phyloP scores from a whole-genome alignment of 805 yeast species.

The Maudiozyma bulderi region DNA sequence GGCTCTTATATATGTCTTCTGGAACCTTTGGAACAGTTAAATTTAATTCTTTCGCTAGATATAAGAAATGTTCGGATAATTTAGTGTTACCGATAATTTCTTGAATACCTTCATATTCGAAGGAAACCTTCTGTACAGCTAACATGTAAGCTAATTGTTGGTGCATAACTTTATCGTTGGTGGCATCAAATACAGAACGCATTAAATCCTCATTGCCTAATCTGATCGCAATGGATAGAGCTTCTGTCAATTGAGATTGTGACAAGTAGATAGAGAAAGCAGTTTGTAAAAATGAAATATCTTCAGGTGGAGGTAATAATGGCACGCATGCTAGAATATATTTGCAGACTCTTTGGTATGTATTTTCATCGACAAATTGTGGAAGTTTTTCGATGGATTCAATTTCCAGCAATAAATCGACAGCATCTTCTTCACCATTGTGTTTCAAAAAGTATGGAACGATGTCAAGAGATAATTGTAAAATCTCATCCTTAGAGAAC shows the following conservation, averaged over 20 bases:
- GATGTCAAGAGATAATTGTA: slow-evolving; percentile 61
- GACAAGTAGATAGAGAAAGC: slow-evolving; percentile 78
- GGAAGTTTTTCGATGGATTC: slow-evolving; percentile 79
- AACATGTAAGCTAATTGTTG: slow-evolving; percentile 87
- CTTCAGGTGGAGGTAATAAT: slow-evolving; percentile 90
- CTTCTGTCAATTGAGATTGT: slow-evolving; percentile 77
- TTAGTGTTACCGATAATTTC: slow-evolving; percentile 75
- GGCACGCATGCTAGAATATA: slow-evolving; percentile 97
- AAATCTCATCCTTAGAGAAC: slow-evolving; percentile 36
- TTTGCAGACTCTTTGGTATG: slow-evolving; percentile 81
- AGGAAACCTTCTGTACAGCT: slow-evolving; percentile 77
- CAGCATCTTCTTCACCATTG: slow-evolving; percentile 98
- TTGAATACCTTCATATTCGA: slow-evolving; percentile 60
- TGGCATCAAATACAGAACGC: slow-evolving; percentile 70
- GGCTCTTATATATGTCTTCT: slow-evolving; percentile 87
- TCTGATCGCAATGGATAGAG: slow-evolving; percentile 79
- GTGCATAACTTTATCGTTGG: slow-evolving; percentile 62
- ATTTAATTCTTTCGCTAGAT: slow-evolving; percentile 79
- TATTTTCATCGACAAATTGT: slow-evolving; percentile 72
- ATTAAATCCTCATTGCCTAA: slow-evolving; percentile 75
- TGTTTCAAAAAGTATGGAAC: slow-evolving; percentile 87
- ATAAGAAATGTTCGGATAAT: slow-evolving; percentile 67
- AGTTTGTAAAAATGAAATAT: slow-evolving; percentile 71
- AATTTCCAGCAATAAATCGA: slow-evolving; percentile 81
- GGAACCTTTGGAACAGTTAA: slow-evolving; percentile 85